These are phyloP conservation scores for Euphrasia arctica DNA, from an alignment of 305 asterid species.

Conservation along the genomic window DNA sequence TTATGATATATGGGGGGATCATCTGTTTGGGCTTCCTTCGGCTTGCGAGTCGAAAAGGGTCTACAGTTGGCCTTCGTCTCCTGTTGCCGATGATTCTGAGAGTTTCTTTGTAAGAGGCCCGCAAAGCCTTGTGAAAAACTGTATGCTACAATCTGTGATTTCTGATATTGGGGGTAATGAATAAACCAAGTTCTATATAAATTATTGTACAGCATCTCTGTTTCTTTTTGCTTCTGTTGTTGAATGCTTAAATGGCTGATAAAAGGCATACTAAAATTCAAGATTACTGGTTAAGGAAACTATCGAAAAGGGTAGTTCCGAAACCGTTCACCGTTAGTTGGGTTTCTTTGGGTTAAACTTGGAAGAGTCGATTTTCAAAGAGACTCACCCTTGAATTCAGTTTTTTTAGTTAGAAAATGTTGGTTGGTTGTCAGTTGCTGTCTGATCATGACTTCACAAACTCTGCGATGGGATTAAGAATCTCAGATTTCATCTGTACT, in stretches of 20 bases:
- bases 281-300: neutral
- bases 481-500: neutral
- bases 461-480: neutral
- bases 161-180: conserved; percentile 47
- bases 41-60: conserved; percentile 37
- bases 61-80: conserved; percentile 22
- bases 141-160: conserved; percentile 46
- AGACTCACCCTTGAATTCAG: neutral
- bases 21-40: conserved; percentile 53
- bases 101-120: conserved; percentile 87
- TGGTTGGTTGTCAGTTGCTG: neutral
- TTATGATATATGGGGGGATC: conserved; percentile 89
- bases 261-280: neutral
- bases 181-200: conserved; percentile 21
- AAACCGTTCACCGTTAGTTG: neutral
- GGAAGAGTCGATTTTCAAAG: neutral
- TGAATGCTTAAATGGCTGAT: no score
- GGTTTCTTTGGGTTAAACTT: neutral
- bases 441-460: neutral
- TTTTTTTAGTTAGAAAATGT: neutral
- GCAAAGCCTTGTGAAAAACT: conserved; percentile 51
- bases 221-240: no score
- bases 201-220: neutral
- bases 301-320: neutral
- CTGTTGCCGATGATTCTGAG: conserved; percentile 47